These are phyloP conservation scores for Coccomyxa sp. DNA, from an alignment of 139 green algal genomes.

Conservation along the genomic window DNA sequence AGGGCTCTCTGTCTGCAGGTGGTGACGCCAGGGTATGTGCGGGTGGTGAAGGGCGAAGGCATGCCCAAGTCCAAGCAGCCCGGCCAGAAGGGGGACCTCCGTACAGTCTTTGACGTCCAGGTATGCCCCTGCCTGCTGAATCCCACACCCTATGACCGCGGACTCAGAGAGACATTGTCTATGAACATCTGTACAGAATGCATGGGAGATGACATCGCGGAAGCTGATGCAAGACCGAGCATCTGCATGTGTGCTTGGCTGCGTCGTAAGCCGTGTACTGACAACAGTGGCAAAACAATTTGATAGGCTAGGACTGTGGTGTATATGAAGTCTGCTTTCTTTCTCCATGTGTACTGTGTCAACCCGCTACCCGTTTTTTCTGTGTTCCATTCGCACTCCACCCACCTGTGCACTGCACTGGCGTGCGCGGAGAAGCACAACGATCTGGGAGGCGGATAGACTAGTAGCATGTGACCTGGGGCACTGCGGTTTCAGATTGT, in stretches of 20 bases:
- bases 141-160: not conserved
- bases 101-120: constrained; percentile 50
- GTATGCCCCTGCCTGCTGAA: not conserved
- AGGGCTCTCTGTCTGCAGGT: not conserved
- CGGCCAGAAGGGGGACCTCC: constrained; percentile 61
- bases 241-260: not conserved
- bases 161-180: not conserved
- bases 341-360: too few species aligned
- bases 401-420: too few species aligned
- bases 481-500: too few species aligned
- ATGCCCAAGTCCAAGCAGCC: constrained; percentile 76
- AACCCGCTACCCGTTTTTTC: too few species aligned
- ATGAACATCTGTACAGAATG: not conserved
- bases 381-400: not conserved
- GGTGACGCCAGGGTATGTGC: constrained; percentile 11
- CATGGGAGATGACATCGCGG: not conserved
- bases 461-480: too few species aligned
- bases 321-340: too few species aligned
- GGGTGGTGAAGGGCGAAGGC: constrained; percentile 48
- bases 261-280: not conserved
- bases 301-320: too few species aligned
- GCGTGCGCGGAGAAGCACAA: not conserved
- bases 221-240: not conserved
- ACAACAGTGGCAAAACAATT: too few species aligned
- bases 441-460: not conserved